These are phyloP conservation scores for Millerago galiae DNA, from an alignment of 805 yeast genomes.

Conservation along the genomic window DNA sequence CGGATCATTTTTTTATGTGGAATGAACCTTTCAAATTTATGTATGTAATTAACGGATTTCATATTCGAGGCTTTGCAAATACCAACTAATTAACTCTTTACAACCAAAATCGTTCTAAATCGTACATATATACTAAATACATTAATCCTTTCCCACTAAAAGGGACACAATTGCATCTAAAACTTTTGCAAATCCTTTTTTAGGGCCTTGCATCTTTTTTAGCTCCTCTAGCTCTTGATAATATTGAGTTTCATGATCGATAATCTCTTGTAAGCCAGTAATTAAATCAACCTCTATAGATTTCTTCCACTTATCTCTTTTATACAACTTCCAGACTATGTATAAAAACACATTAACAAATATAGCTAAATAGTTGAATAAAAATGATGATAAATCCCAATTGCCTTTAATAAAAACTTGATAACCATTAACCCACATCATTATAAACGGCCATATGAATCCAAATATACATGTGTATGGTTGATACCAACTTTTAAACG, in stretches of 20 bases:
- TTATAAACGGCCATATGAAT: constrained; percentile 34
- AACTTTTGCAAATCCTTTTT: constrained; percentile 14
- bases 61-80: background rate
- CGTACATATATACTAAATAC: too few species aligned
- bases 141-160: constrained; percentile 18
- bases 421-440: constrained; percentile 65
- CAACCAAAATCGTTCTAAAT: constrained; percentile 4
- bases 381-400: constrained; percentile 57
- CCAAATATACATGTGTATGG: constrained; percentile 54
- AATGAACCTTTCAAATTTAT: background rate
- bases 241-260: constrained; percentile 42
- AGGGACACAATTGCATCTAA: constrained; percentile 11
- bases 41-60: background rate
- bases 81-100: too few species aligned
- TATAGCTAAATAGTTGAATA: constrained; percentile 68
- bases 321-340: constrained; percentile 44
- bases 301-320: constrained; percentile 39
- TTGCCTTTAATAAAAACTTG: constrained; percentile 58
- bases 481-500: constrained; percentile 51
- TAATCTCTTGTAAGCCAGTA: constrained; percentile 50
- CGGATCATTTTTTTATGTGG: background rate
- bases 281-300: constrained; percentile 47
- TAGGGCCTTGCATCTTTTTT: constrained; percentile 16
- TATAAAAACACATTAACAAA: constrained; percentile 47
- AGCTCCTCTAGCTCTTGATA: constrained; percentile 12